Conservation (phyloP, 2,329 filamentous ascomycete genomes). For the Alternaria burnsii region DNA sequence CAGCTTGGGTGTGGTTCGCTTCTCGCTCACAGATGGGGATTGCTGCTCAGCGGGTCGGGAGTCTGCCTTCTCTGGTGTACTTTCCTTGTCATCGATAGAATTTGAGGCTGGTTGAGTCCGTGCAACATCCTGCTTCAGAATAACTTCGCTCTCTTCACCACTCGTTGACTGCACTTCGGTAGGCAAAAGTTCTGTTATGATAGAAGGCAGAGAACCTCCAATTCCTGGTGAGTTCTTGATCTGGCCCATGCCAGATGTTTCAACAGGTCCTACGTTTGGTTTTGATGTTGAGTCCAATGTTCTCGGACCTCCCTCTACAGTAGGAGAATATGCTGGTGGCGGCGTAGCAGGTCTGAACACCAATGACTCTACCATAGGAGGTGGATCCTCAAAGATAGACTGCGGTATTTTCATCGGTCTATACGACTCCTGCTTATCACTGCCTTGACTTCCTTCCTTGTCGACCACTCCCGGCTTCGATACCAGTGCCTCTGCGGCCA, state of each 20-base stretch:
- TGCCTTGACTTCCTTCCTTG: neutral
- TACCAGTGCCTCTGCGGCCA: constrained; percentile 27
- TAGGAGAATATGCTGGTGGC: constrained; percentile 34
- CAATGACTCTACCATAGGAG: constrained; percentile 13
- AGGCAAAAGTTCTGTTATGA: neutral
- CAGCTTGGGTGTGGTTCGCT: constrained; percentile 30
- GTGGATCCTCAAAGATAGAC: constrained; percentile 34
- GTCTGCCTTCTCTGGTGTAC: neutral
- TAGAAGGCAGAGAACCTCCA: neutral
- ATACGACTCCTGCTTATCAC: neutral
- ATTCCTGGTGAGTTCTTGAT: neutral
- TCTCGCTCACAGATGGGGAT: constrained; percentile 16
- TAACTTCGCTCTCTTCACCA: neutral
- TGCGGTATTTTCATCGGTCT: constrained; percentile 31
- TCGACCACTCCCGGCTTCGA: constrained; percentile 26
- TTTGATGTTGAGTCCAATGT: neutral
- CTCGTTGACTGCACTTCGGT: neutral
- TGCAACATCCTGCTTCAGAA: neutral
- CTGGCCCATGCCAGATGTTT: neutral
- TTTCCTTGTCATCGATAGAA: neutral
- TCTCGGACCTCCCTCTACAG: neutral
- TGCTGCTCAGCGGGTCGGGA: neutral
- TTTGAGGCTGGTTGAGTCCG: neutral
- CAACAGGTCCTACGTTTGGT: neutral
- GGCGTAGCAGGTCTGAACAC: constrained; percentile 23